Base-by-base conservation (phyloP, 2,329 filamentous ascomycete genomes). In the Alternaria hordeiaustralica region DNA sequence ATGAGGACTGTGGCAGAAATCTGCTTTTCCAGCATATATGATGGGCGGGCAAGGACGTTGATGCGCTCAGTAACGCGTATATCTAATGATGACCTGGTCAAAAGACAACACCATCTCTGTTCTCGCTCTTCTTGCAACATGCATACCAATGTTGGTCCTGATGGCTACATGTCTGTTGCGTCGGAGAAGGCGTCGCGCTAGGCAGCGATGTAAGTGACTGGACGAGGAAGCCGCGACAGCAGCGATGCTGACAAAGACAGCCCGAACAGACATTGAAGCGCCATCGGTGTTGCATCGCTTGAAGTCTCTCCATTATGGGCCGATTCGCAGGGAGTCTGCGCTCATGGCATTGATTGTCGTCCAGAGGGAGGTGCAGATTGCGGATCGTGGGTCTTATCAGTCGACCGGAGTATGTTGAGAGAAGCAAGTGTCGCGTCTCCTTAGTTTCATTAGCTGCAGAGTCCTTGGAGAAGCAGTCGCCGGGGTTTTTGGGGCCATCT, bases 241-340 rank as follows among this genome's bases (percentile, higher is more conserved):
- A 13, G 20, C n/a, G 5, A 53, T 53, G 3, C 49, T 36, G n/a
- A 23, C 28, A n/a, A 10, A 53, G 18, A 23, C 13, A 53, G 49
- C 28, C 6, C 13, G 5, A 2, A 5, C 28, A 6, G 49, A 53
- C 7, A 1, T 53, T 2, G 49, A 36, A 3, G 2, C 4, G 3
- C 6, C 13, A 3, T 15, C 20, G 0, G 8, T 7, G 8, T 2
- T 12, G 13, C 13, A 3, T n/a, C 18, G 3, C 20, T 4, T 10
- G 11, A 3, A 33, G 5, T 0, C 20, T 1, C 2, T n/a, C 4
- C 28, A n/a, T 2, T 8, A 12, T n/a, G 28, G 12, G 3, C 12
- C 11, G 18, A 2, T 53, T 3, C 20, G 28, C 6, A 53, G 49
- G 8, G 20, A 53, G 3, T 36, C 11, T 53, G 5, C 20, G 5